Evolutionary conservation across 164 flowering plant species (phyloP).

Genomic region (Hamamelis virginiana): DNA sequence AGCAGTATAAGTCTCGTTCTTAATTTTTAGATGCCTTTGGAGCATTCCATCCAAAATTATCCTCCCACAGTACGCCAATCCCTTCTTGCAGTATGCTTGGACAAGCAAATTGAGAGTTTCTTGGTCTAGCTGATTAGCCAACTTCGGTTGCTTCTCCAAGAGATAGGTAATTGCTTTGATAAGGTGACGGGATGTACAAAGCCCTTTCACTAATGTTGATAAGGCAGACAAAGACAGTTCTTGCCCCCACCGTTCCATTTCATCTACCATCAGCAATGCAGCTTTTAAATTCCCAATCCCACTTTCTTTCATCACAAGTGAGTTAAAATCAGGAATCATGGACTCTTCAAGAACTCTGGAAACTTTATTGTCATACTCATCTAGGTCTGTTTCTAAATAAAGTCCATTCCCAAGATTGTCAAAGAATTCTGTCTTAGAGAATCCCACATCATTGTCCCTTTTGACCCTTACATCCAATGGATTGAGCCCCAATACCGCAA

Average conservation of each 20-base stretch:
- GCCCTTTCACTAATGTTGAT: constrained; percentile 40
- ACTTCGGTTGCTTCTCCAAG: constrained; percentile 46
- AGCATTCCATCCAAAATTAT: constrained; percentile 47
- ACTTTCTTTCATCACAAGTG: constrained; percentile 40
- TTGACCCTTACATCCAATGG: constrained; percentile 55
- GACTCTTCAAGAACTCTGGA: constrained; percentile 51
- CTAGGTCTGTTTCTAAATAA: constrained; percentile 68
- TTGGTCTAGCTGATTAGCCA: constrained; percentile 41
- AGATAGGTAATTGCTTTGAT: constrained; percentile 29
- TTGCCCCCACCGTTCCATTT: constrained; percentile 64
- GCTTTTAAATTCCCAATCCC: constrained; percentile 29
- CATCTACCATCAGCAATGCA: constrained; percentile 44
- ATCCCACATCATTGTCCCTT: constrained; percentile 65
- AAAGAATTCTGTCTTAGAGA: constrained; percentile 59
- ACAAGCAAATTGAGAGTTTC: constrained; percentile 61
- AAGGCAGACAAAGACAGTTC: constrained; percentile 49
- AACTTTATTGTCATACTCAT: constrained; percentile 57
- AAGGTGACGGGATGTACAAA: constrained; percentile 34
- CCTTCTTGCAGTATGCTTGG: constrained; percentile 47
- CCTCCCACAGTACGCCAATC: constrained; percentile 30
- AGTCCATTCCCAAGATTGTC: constrained; percentile 94
- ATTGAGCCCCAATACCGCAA: constrained; percentile 52
- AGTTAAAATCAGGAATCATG: constrained; percentile 58
- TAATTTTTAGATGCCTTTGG: constrained; percentile 33
- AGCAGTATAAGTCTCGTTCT: constrained; percentile 43